phyloP scores from a whole-genome alignment of 352 stramenopile genomes.

The Globisporangium spinosum region DNA sequence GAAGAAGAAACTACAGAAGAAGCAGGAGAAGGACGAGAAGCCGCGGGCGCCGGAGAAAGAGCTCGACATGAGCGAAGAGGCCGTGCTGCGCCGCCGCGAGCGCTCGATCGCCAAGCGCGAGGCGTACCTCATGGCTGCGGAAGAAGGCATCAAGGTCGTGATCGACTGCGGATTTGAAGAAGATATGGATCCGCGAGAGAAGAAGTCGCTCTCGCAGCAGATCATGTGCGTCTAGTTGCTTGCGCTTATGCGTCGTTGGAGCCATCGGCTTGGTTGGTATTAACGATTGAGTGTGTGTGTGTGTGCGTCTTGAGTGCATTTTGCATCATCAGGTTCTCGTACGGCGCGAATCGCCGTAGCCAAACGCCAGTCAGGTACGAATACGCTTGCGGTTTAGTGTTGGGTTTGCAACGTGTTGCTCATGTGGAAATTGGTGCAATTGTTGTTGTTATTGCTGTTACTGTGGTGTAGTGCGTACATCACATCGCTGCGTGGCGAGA shows the following conservation, averaged over 20 bases:
- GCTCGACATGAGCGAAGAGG: slow-evolving; percentile 79
- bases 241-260: background rate
- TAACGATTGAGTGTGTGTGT: background rate
- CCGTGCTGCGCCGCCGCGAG: slow-evolving; percentile 59
- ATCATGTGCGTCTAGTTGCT: slow-evolving; percentile 79
- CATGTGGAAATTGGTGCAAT: background rate
- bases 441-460: background rate
- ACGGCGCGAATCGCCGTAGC: slow-evolving; percentile 71
- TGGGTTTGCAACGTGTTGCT: background rate
- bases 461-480: slow-evolving; percentile 40
- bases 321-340: slow-evolving; percentile 59
- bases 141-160: slow-evolving; percentile 80
- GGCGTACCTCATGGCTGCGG: slow-evolving; percentile 74
- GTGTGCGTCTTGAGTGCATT: background rate
- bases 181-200: slow-evolving; percentile 90
- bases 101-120: slow-evolving; percentile 66
- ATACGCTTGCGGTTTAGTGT: background rate
- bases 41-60: slow-evolving; percentile 34
- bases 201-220: slow-evolving; percentile 92
- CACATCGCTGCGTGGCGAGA: slow-evolving; percentile 73
- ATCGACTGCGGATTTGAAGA: slow-evolving; percentile 94
- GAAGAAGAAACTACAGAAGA: slow-evolving; percentile 79
- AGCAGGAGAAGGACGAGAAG: slow-evolving; percentile 36
- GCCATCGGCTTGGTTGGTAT: background rate
- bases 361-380: slow-evolving; percentile 47